Percentiles rank a stretch among this genome's conserved stretches.
Evolutionary conservation across 305 asterid species (phyloP).

Genomic region (Plantago lanceolata): DNA sequence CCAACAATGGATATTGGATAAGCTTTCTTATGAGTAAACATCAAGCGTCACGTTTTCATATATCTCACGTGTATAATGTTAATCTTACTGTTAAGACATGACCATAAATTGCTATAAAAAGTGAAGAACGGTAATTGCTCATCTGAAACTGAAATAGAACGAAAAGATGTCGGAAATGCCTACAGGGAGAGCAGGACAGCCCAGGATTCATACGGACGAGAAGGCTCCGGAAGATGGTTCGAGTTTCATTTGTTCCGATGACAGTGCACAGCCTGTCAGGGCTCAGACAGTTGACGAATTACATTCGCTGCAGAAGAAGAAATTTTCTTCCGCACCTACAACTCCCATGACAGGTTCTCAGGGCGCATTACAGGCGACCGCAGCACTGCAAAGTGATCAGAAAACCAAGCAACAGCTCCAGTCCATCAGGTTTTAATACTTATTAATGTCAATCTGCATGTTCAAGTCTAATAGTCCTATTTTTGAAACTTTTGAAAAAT

Average conservation of each 20-base stretch:
- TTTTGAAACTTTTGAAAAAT: neutral
- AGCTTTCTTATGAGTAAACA: too few relatives aligned
- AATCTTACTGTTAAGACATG: too few relatives aligned
- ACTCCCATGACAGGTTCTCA: conserved; percentile 57
- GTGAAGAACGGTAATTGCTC: neutral
- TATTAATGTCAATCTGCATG: too few relatives aligned
- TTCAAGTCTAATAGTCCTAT: neutral
- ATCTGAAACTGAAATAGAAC: neutral
- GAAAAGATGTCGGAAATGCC: neutral
- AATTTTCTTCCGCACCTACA: conserved; percentile 52
- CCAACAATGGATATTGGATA: too few relatives aligned
- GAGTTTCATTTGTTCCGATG: conserved; percentile 67
- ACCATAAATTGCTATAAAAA: too few relatives aligned
- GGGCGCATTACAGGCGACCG: conserved; percentile 34
- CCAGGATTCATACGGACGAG: conserved; percentile 71
- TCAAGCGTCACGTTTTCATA: too few relatives aligned
- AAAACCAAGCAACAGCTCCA: conserved; percentile 64
- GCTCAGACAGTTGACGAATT: conserved; percentile 76
- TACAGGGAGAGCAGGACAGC: conserved; percentile 31
- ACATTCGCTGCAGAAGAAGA: conserved; percentile 89
- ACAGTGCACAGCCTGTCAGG: conserved; percentile 62
- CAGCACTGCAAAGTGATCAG: conserved; percentile 59
- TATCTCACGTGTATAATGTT: too few relatives aligned
- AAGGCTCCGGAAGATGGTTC: conserved; percentile 15
- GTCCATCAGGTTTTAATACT: conserved; percentile 70